A percentile compares a stretch with the other conserved stretches of the same genome.
phyloP scores from a whole-genome alignment of 495 filamentous ascomycete species.

The Neurospora sp. region DNA sequence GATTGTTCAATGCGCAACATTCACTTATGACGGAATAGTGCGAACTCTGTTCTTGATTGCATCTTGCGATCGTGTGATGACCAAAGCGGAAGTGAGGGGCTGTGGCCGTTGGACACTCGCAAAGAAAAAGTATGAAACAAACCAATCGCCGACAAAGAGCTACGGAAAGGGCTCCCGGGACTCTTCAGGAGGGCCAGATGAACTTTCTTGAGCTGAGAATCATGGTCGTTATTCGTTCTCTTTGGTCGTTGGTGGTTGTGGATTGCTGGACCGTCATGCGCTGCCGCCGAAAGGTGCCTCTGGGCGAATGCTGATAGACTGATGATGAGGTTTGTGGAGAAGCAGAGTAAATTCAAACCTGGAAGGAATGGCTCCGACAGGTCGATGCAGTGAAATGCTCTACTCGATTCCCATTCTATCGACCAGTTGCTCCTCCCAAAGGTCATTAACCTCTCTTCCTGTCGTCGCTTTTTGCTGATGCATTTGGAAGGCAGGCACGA shows the following conservation, averaged over 20 bases:
- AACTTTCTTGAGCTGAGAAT: not conserved
- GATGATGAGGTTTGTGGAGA: not conserved
- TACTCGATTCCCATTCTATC: not conserved
- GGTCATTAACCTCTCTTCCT: not conserved
- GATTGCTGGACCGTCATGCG: not conserved
- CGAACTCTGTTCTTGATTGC: not conserved
- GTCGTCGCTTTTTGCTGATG: not conserved
- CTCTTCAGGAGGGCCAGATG: not conserved
- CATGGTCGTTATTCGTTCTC: not conserved
- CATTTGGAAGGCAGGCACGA: not conserved
- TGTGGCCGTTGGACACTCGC: not conserved
- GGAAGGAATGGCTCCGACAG: not conserved
- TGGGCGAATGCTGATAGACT: not conserved
- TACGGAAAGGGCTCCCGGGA: not conserved
- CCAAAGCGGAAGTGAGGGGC: not conserved
- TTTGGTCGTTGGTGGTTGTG: not conserved
- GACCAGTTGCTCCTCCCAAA: not conserved
- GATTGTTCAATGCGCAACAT: not conserved
- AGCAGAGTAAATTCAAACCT: not conserved
- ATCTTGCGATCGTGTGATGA: not conserved
- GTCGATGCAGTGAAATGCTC: not conserved
- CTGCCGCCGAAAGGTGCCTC: not conserved
- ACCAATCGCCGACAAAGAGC: not conserved
- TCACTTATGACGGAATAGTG: not conserved
- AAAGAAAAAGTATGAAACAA: not conserved